Conservation (phyloP, 164 flowering plant species). For the Amborella trichopoda region DNA sequence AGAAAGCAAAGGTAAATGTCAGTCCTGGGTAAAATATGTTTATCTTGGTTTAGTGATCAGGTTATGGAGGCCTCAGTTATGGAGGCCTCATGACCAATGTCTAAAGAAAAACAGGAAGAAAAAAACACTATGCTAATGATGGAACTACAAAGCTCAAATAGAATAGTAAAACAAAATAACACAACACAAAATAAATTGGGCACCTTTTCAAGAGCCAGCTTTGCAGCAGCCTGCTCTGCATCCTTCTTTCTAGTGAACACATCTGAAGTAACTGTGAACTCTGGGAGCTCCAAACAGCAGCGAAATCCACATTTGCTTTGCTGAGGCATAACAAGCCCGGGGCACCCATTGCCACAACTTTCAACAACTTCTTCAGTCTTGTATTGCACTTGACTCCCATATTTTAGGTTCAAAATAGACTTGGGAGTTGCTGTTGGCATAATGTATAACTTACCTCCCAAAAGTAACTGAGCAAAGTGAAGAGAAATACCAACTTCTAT, state of each 20-base stretch:
- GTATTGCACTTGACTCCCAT: constrained; percentile 55
- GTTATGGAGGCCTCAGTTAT: not conserved
- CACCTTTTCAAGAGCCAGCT: constrained; percentile 75
- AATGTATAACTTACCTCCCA: too few relatives aligned
- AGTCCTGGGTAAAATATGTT: not conserved
- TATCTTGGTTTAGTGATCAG: not conserved
- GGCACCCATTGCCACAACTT: constrained; percentile 46
- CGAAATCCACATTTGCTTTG: constrained; percentile 54
- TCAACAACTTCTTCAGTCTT: constrained; percentile 59
- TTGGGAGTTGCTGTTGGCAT: constrained; percentile 50
- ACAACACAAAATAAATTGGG: constrained; percentile 1
- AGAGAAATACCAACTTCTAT: too few relatives aligned
- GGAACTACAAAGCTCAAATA: not conserved
- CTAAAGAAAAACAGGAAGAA: not conserved
- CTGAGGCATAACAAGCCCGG: constrained; percentile 61
- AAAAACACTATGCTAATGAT: not conserved
- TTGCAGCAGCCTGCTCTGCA: constrained; percentile 94
- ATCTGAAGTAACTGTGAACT: constrained; percentile 50
- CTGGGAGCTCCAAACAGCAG: constrained; percentile 84
- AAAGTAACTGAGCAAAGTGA: too few relatives aligned
- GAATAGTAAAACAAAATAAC: not conserved
- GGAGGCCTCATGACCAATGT: not conserved
- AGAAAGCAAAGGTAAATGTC: not conserved
- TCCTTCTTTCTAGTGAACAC: constrained; percentile 65
- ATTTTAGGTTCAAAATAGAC: constrained; percentile 61